Base-by-base conservation (phyloP, 176 grass and related monocot species). In the Oryza glaberrima region DNA sequence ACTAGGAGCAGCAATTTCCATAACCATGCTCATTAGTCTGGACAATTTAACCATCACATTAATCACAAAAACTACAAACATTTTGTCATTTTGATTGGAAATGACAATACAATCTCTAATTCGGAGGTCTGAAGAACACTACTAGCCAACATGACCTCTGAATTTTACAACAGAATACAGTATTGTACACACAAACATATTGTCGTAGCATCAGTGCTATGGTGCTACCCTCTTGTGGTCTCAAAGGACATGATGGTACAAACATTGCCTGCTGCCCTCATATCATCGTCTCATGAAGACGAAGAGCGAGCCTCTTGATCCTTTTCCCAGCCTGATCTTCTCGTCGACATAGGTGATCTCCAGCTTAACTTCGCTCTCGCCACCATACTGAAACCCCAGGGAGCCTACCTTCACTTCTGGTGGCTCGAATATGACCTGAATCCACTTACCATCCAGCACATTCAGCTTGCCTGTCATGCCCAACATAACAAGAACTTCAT, bases 351-450 rank as follows among this genome's bases (percentile, higher is more conserved):
- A 98, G 9, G 93, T 95, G 79, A 95, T 98, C 67, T 98, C 89
- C 41, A 94, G 84, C 87, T 95, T 98, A 6, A 98, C 96, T 78
- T 98, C 96, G 3, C 96, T 98, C 86, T 92, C 86, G 23, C 93
- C 89, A 2, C 96, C 96, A 13, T 98, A 98, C 0, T 70, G 91
- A 7, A 98, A 98, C 23, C 89, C 88, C 68, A 98, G 79, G 35
- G 81, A 75, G 19, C 91, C 96, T 26, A 98, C 22, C 73, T 93
- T 98, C 80, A 98, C 60, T 73, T 92, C 89, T 2, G 96, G 93
- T 11, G 96, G 81, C 28, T 95, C 96, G 45, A 98, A 98, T 54
- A 98, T 84, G 77, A 98, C 96, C 83, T 95, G 91, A 90, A 98
- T 93, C 96, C 96, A 98, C 40, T 91, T 95, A 28, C 84, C 84